Evolutionary conservation across 1,284 basidiomycete genomes (phyloP).

Genomic region (Tylopilus sp.): DNA sequence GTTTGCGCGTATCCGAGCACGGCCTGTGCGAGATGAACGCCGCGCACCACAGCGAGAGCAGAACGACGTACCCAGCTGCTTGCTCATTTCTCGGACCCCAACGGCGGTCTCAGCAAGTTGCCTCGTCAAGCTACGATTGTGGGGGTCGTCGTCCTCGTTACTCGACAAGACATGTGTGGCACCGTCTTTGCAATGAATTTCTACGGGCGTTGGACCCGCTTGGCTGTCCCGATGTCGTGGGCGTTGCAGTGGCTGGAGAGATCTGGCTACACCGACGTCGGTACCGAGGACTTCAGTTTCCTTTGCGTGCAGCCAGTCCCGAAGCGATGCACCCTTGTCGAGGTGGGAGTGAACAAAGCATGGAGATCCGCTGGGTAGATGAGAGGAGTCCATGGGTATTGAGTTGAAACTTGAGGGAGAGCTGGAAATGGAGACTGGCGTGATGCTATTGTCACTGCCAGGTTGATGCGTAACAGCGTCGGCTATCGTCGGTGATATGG

Average conservation of each 20-base stretch:
- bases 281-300: slow-evolving; percentile 37
- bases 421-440: slow-evolving; percentile 25
- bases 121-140: slow-evolving; percentile 76
- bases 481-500: slow-evolving; percentile 28
- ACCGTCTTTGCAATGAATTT: slow-evolving; percentile 19
- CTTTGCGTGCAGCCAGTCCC: slow-evolving; percentile 63
- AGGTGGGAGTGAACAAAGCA: slow-evolving; percentile 86
- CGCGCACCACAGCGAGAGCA: not conserved
- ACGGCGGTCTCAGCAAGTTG: slow-evolving; percentile 97
- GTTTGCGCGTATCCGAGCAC: slow-evolving; percentile 86
- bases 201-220: slow-evolving; percentile 9
- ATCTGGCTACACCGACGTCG: slow-evolving; percentile 47
- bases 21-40: slow-evolving; percentile 50
- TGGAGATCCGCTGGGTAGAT: slow-evolving; percentile 55
- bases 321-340: slow-evolving; percentile 69
- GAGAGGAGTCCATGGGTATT: slow-evolving; percentile 32
- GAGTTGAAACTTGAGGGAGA: slow-evolving; percentile 29
- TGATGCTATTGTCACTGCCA: slow-evolving; percentile 8
- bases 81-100: slow-evolving; percentile 97
- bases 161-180: slow-evolving; percentile 26
- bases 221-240: slow-evolving; percentile 17
- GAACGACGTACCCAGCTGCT: slow-evolving; percentile 80
- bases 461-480: slow-evolving; percentile 21
- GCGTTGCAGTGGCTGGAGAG: slow-evolving; percentile 39
- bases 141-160: slow-evolving; percentile 63